A percentile compares a stretch with the other conserved stretches of the same genome.
These are phyloP conservation scores for Cryptosporidium ryanae DNA, from an alignment of 169 alveolate species.

Conservation along the genomic window DNA sequence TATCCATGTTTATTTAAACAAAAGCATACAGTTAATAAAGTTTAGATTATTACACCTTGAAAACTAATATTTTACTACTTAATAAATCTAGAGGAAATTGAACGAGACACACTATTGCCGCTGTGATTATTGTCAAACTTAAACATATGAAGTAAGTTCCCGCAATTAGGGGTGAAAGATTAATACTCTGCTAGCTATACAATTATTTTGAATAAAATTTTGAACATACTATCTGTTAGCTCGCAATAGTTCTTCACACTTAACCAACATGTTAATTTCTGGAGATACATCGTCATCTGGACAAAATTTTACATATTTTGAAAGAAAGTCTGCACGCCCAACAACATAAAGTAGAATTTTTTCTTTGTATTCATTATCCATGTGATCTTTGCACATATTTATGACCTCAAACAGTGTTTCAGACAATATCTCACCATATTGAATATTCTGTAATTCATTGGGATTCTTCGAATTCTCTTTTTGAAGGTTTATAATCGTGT, in stretches of 20 bases:
- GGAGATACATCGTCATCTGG: conserved; percentile 67
- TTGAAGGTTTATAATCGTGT: background rate
- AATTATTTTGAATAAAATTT: background rate
- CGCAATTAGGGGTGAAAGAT: background rate
- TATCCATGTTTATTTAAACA: background rate
- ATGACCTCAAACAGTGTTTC: conserved; percentile 27
- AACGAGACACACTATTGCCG: background rate
- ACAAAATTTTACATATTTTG: background rate
- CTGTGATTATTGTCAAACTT: background rate
- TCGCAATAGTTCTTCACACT: conserved; percentile 10
- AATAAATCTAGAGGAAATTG: background rate
- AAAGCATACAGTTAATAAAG: no score
- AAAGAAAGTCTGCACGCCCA: conserved; percentile 11
- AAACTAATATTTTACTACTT: no score
- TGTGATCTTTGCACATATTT: background rate
- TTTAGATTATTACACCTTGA: no score
- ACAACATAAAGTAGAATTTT: background rate
- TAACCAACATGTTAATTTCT: conserved; percentile 3
- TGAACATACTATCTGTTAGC: background rate
- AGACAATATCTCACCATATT: conserved; percentile 46
- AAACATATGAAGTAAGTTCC: background rate
- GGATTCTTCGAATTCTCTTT: background rate
- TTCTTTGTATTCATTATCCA: background rate
- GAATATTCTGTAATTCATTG: conserved; percentile 13
- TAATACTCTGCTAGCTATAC: background rate